Conservation (phyloP, 2,329 filamentous ascomycete genomes). For the Sordariomycetes sp. region DNA sequence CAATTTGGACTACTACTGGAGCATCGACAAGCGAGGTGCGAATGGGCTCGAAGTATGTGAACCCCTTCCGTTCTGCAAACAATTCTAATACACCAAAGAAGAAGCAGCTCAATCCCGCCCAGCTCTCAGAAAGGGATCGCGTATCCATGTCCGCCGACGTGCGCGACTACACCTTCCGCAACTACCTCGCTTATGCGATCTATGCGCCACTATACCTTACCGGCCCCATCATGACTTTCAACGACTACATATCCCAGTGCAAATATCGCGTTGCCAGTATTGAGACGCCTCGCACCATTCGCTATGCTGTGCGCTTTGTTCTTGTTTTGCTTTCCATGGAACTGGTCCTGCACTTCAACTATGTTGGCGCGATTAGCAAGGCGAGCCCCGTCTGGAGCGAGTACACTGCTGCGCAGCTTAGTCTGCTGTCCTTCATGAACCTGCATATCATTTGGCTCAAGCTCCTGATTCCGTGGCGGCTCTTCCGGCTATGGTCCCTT, state of each 20-base stretch:
- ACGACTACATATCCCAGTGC: constrained; percentile 88
- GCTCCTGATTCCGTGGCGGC: constrained; percentile 91
- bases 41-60: constrained; percentile 72
- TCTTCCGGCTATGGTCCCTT: constrained; percentile 94
- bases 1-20: constrained; percentile 97
- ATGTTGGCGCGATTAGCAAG: constrained; percentile 87
- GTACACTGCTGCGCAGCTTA: constrained; percentile 82
- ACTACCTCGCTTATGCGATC: constrained; percentile 81
- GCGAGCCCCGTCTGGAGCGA: constrained; percentile 67
- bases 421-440: constrained; percentile 89
- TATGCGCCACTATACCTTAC: constrained; percentile 91
- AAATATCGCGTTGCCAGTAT: constrained; percentile 67
- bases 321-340: constrained; percentile 83
- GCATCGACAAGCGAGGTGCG: constrained; percentile 50
- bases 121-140: constrained; percentile 82
- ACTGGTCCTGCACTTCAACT: constrained; percentile 81
- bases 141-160: constrained; percentile 65
- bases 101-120: constrained; percentile 85
- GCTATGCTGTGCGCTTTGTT: constrained; percentile 77
- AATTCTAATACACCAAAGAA: constrained; percentile 75
- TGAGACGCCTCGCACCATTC: constrained; percentile 58
- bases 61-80: background rate
- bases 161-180: constrained; percentile 68
- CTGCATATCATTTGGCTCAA: constrained; percentile 98
- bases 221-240: constrained; percentile 93